These are phyloP conservation scores for Ganoderma sp. DNA, from an alignment of 1,284 basidiomycete genomes.

Conservation along the genomic window DNA sequence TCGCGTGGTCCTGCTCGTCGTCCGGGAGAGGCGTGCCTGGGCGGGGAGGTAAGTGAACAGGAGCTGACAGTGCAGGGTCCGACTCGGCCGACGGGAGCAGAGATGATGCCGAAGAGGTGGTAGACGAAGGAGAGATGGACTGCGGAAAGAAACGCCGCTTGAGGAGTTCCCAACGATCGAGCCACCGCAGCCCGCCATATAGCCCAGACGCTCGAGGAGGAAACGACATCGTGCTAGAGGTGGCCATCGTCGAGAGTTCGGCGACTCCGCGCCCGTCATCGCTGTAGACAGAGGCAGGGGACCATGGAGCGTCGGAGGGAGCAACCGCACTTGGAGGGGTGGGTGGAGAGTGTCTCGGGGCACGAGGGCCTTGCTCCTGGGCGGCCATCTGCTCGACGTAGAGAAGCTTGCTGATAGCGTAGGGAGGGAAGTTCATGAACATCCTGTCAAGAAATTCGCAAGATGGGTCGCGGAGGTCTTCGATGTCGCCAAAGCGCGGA, in stretches of 20 bases:
- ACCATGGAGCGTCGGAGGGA: conserved; percentile 14
- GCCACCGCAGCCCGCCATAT: conserved; percentile 1
- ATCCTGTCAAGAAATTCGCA: conserved; percentile 60
- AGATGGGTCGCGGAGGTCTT: conserved; percentile 60
- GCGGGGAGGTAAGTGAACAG: conserved; percentile 3
- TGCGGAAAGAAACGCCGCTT: conserved; percentile 2
- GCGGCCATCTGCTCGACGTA: conserved; percentile 63
- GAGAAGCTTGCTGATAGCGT: conserved; percentile 69
- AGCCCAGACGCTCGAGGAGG: not conserved
- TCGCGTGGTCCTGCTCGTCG: not conserved
- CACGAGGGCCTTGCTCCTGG: conserved; percentile 14
- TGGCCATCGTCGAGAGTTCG: not conserved
- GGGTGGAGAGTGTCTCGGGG: not conserved
- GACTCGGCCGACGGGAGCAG: not conserved
- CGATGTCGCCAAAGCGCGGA: conserved; percentile 69
- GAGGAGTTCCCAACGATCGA: conserved; percentile 7
- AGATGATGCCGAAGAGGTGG: not conserved
- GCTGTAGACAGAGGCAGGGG: conserved; percentile 18
- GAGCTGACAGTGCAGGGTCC: not conserved
- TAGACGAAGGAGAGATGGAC: not conserved
- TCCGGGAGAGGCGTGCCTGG: conserved; percentile 12
- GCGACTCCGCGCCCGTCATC: conserved; percentile 3
- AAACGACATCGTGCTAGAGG: not conserved
- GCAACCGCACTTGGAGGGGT: conserved; percentile 4
- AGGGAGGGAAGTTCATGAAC: conserved; percentile 59